phyloP scores from a whole-genome alignment of 495 filamentous ascomycete species.

The Lasiosphaeris hirsuta region DNA sequence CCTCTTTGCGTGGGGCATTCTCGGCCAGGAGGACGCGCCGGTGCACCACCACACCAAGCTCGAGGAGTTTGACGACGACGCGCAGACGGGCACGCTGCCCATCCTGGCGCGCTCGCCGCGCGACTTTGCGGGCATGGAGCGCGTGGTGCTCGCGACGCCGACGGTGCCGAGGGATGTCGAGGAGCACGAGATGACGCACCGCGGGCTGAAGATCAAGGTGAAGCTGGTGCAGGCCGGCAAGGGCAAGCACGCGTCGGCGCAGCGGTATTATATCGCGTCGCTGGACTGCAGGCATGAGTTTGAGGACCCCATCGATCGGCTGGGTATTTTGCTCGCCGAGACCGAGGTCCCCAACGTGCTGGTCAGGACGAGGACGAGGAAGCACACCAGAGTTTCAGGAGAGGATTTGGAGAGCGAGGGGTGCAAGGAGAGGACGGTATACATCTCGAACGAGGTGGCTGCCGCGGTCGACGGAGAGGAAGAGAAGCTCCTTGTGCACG shows the following conservation, averaged over 20 bases:
- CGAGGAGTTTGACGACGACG: not conserved
- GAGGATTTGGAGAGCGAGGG: slow-evolving; percentile 9
- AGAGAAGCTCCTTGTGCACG: slow-evolving; percentile 21
- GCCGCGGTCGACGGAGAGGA: slow-evolving; percentile 3
- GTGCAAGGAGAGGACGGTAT: slow-evolving; percentile 5
- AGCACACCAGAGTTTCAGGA: slow-evolving; percentile 10
- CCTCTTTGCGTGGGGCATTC: not conserved
- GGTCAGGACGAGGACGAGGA: slow-evolving; percentile 18
- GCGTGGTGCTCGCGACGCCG: not conserved
- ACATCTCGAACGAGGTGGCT: slow-evolving; percentile 16
- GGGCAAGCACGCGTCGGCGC: not conserved
- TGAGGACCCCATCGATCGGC: slow-evolving; percentile 12
- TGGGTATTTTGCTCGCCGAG: slow-evolving; percentile 20
- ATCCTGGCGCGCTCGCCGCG: not conserved
- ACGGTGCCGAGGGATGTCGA: too few relatives aligned
- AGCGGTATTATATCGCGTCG: slow-evolving; percentile 18
- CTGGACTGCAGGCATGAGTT: slow-evolving; percentile 17
- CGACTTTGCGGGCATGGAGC: not conserved
- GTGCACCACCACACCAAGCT: not conserved
- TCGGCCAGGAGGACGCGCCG: not conserved
- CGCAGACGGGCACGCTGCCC: not conserved
- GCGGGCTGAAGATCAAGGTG: slow-evolving; percentile 8
- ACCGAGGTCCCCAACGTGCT: slow-evolving; percentile 19
- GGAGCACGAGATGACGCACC: too few relatives aligned
- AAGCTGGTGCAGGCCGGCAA: slow-evolving; percentile 7